These are phyloP conservation scores for Cladosporium sp. DNA, from an alignment of 2,329 filamentous ascomycete genomes.

Conservation along the genomic window DNA sequence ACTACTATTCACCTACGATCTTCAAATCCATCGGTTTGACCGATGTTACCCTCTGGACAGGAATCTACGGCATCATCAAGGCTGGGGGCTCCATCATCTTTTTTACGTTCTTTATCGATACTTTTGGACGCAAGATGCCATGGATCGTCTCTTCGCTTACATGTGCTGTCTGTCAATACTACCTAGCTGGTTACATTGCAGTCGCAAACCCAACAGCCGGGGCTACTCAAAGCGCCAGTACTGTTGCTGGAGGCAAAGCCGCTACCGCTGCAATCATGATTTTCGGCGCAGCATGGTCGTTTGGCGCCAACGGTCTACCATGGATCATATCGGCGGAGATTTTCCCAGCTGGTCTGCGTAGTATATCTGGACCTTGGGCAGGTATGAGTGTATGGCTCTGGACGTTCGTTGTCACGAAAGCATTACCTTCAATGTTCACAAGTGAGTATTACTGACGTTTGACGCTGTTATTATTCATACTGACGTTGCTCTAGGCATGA, in stretches of 20 bases:
- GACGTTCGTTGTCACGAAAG: conserved; percentile 45
- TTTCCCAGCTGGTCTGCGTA: conserved; percentile 44
- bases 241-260: conserved; percentile 42
- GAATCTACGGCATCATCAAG: conserved; percentile 43
- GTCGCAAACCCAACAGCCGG: conserved; percentile 38
- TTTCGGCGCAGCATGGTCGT: conserved; percentile 42
- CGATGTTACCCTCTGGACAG: conserved; percentile 42
- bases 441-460: conserved; percentile 19
- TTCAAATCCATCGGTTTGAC: conserved; percentile 41
- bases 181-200: conserved; percentile 42
- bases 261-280: conserved; percentile 46
- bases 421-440: conserved; percentile 45
- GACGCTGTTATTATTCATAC: background rate
- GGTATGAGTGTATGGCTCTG: conserved; percentile 40
- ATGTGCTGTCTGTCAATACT: conserved; percentile 43
- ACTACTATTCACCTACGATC: conserved; percentile 42
- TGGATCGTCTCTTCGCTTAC: conserved; percentile 37
- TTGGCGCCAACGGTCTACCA: conserved; percentile 44
- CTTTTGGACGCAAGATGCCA: conserved; percentile 40
- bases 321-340: conserved; percentile 51
- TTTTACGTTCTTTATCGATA: conserved; percentile 43
- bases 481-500: conserved; percentile 29
- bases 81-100: conserved; percentile 41
- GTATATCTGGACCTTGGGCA: conserved; percentile 43
- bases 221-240: conserved; percentile 36